Evolutionary conservation across 352 stramenopile species (phyloP).

Genomic region (Pythium volutum): DNA sequence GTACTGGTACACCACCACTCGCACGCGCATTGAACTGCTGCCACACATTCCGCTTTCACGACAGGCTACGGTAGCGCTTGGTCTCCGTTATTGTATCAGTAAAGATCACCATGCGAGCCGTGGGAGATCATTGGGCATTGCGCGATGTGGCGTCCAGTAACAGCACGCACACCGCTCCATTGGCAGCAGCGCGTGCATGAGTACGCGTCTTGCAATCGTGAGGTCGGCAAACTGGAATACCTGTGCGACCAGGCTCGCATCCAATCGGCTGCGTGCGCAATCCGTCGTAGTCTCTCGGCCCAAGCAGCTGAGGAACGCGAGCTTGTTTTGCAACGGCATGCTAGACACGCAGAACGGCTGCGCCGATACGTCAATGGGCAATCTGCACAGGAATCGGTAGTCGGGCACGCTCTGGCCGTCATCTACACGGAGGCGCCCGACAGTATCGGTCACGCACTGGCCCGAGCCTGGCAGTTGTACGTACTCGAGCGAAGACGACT

Average conservation of each 20-base stretch:
- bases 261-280: not conserved
- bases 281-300: not conserved
- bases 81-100: too few species aligned
- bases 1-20: too few species aligned
- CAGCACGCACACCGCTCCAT: conserved; percentile 2
- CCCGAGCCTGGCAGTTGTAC: not conserved
- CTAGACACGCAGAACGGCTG: not conserved
- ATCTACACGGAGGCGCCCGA: too few species aligned
- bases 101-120: not conserved
- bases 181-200: not conserved
- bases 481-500: not conserved
- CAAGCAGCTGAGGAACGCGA: conserved; percentile 9
- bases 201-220: conserved; percentile 1
- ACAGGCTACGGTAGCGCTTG: too few species aligned
- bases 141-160: not conserved
- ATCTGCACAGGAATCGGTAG: not conserved
- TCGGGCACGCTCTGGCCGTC: not conserved
- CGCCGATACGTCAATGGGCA: not conserved
- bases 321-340: not conserved
- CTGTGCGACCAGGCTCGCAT: conserved; percentile 2
- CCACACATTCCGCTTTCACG: too few species aligned
- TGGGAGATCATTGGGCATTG: not conserved
- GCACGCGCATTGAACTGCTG: too few species aligned
- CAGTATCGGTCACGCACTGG: not conserved
- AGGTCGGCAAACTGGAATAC: conserved; percentile 1